Percentiles rank a stretch among this genome's conserved stretches.
Conservation (phyloP, 495 filamentous ascomycete species). For the Trichocladium uniseriatum region DNA sequence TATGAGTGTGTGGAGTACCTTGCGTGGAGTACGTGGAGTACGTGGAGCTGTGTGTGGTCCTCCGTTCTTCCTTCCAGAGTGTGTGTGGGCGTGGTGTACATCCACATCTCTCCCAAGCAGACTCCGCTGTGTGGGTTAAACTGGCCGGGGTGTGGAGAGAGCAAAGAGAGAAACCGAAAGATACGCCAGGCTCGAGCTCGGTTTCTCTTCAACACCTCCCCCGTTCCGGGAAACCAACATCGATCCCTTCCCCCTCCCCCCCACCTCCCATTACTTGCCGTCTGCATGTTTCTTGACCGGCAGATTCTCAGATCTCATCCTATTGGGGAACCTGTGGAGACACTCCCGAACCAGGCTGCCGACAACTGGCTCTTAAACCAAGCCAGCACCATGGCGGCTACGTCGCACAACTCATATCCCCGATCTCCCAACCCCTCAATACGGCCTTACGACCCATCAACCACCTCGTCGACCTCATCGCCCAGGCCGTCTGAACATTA, state of each 20-base stretch:
- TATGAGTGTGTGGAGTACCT: neutral
- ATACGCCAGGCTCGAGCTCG: constrained; percentile 2
- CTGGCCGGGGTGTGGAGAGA: constrained; percentile 4
- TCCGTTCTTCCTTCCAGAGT: neutral
- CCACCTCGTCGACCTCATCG: constrained; percentile 47
- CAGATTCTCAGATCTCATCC: constrained; percentile 29
- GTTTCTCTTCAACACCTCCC: constrained; percentile 16
- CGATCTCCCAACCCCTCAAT: constrained; percentile 46
- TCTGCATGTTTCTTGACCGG: constrained; percentile 40
- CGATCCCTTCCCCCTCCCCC: constrained; percentile 2
- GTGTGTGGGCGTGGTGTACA: neutral
- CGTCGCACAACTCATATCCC: constrained; percentile 43
- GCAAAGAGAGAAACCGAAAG: constrained; percentile 5
- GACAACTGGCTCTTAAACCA: constrained; percentile 21
- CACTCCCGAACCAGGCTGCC: constrained; percentile 26
- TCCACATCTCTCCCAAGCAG: neutral
- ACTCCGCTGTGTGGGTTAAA: neutral
- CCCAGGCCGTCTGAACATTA: constrained; percentile 39
- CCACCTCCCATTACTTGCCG: constrained; percentile 20
- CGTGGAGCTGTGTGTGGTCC: neutral
- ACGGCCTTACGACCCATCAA: constrained; percentile 47
- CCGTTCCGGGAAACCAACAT: constrained; percentile 13
- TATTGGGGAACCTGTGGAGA: constrained; percentile 34
- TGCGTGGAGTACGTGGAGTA: constrained; percentile 2
- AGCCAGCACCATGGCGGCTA: constrained; percentile 42